Percentiles rank a stretch among this genome's conserved stretches.
Evolutionary conservation across 345 rosid genomes (phyloP).

Genomic region (Aurinia saxatilis): DNA sequence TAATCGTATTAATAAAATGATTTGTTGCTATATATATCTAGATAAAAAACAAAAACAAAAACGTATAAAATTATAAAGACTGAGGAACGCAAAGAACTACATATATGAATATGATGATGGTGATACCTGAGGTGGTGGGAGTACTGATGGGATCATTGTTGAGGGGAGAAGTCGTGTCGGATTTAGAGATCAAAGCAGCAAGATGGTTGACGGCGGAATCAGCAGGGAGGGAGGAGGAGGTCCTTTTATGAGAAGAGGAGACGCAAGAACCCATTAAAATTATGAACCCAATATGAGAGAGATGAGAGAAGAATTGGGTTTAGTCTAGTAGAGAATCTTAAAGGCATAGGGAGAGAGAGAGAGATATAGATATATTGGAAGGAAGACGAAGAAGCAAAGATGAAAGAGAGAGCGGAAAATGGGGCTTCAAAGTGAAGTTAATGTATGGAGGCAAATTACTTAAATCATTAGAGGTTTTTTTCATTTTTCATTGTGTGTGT

Average conservation of each 20-base stretch:
- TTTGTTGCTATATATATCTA: too few species aligned
- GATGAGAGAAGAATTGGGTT: not conserved
- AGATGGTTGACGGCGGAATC: not conserved
- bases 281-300: too few species aligned
- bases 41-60: too few species aligned
- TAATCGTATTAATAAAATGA: too few species aligned
- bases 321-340: too few species aligned
- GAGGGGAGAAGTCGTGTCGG: not conserved
- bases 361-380: not conserved
- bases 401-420: not conserved
- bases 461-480: too few species aligned
- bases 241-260: slow-evolving; percentile 24
- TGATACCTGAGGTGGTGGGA: not conserved
- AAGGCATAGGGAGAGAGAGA: too few species aligned
- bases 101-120: too few species aligned
- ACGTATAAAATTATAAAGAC: too few species aligned
- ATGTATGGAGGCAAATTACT: too few species aligned
- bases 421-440: slow-evolving; percentile 21
- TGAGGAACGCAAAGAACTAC: too few species aligned
- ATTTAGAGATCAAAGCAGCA: not conserved
- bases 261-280: slow-evolving; percentile 21
- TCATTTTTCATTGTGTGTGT: too few species aligned
- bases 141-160: not conserved
- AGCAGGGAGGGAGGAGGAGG: not conserved
- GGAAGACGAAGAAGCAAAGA: slow-evolving; percentile 23